Evolutionary conservation across 139 green algal species (phyloP), one percentile per base, ranked within the genome.

Genomic region (Chlorella sp.): DNA sequence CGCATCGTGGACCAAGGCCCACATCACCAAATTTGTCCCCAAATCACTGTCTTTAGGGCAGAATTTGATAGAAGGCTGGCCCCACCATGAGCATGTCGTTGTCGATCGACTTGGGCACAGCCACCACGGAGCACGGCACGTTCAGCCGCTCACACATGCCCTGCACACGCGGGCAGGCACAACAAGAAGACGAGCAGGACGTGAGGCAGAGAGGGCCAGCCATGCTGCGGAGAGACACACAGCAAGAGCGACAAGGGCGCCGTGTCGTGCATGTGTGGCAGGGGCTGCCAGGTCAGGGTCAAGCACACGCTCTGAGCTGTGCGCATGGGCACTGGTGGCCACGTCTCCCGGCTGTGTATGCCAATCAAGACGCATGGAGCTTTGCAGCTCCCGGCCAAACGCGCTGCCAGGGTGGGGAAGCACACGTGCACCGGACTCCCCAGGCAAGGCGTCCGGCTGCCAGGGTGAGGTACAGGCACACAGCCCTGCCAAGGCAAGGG

Each of bases 21-120:
- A n/a, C n/a, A n/a, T n/a, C n/a, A n/a, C n/a, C n/a, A n/a, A n/a
- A n/a, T n/a, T n/a, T n/a, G n/a, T n/a, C n/a, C n/a, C n/a, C n/a
- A n/a, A n/a, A n/a, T n/a, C n/a, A n/a, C n/a, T n/a, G n/a, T n/a
- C n/a, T n/a, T n/a, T n/a, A n/a, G n/a, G n/a, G n/a, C n/a, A n/a
- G n/a, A n/a, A n/a, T n/a, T n/a, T n/a, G n/a, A n/a, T n/a, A n/a
- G n/a, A n/a, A n/a, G n/a, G n/a, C n/a, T 0, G 15, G 9, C 9
- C 82, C 12, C 60, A 97, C 96, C 48, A 98, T 83, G 26, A 94
- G 80, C 42, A 99, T 98, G 93, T 99, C 98, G 84, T 99, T 99
- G 92, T 99, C 98, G 48, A 99, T 99, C 66, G 95, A 98, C 92
- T 99, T 99, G 60, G 98, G 98, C 69, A 99, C 92, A n/a, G 94